Base-by-base conservation (phyloP, 2,329 filamentous ascomycete species). In the Aspergillus sp. region DNA sequence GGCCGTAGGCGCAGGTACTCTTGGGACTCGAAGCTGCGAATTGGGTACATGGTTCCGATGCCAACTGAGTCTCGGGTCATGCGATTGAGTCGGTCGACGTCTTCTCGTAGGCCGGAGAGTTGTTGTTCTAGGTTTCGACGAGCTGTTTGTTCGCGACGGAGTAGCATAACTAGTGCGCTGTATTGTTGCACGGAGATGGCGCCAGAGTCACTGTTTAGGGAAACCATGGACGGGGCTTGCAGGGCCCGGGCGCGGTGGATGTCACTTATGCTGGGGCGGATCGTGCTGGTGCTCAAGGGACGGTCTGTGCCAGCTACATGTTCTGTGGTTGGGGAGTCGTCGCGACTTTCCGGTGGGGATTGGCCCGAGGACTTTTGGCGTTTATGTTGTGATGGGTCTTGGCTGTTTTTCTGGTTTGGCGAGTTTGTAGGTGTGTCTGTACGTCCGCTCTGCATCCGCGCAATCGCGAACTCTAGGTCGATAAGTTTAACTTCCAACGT, bases 401-500 rank as follows among this genome's bases (percentile, higher is more conserved):
- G 61, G 9, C 61, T 57, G 27, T 59, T 66, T 12, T 64, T 63
- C 14, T 57, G 61, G 3, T 56, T 57, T 24, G 59, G 50, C 14
- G 52, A 51, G 17, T 65, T 61, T 33, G 56, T 61, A 43, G 49
- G 59, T 23, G 62, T 60, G 21, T 66, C 66, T 39, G 65, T 57
- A 12, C 68, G 62, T 31, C 63, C 69, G 47, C 70, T 74, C 62
- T 81, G 79, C 58, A 81, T 71, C 52, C 79, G 76, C 1, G 78
- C 77, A 58, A 81, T 77, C 5, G 79, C 79, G 55, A 79, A 79
- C 61, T 81, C 79, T 4, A 81, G 70, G 48, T 81, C 79, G 61
- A 80, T 79, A 50, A 81, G 65, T 59, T 81, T 81, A 21, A 81
- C 79, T 59, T 81, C 79, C 6, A 81, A 66, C 0, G 79, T 81